Percentiles rank a stretch among this genome's conserved stretches.
Evolutionary conservation across 768 basidiomycete species (phyloP).

Genomic region (Tulasnella sp.): DNA sequence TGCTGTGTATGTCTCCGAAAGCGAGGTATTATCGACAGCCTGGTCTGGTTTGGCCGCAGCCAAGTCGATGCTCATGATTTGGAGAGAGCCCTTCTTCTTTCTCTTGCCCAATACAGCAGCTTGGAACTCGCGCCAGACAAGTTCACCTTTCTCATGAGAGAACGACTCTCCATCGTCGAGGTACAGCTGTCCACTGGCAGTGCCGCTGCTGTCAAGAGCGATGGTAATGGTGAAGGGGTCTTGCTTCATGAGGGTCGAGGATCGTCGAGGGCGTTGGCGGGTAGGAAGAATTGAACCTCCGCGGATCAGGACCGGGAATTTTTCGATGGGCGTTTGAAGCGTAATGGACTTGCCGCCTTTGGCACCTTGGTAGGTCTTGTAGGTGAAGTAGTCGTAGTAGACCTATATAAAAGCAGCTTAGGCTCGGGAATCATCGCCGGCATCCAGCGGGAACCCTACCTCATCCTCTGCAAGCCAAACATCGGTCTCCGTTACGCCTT

Average conservation of each 20-base stretch:
- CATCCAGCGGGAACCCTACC: constrained; percentile 41
- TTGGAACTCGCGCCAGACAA: constrained; percentile 78
- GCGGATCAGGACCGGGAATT: constrained; percentile 80
- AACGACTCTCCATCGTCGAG: constrained; percentile 91
- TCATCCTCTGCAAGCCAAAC: constrained; percentile 87
- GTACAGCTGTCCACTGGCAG: constrained; percentile 82
- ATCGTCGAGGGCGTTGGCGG: constrained; percentile 79
- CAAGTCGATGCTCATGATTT: constrained; percentile 52
- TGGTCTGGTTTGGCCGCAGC: constrained; percentile 44
- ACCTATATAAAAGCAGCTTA: constrained; percentile 46
- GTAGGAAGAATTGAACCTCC: constrained; percentile 89
- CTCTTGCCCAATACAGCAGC: constrained; percentile 40
- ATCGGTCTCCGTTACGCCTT: constrained; percentile 62
- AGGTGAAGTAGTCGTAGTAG: constrained; percentile 91
- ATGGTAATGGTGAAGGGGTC: constrained; percentile 93
- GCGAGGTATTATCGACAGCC: constrained; percentile 52
- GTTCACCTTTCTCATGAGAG: constrained; percentile 66
- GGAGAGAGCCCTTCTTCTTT: constrained; percentile 42
- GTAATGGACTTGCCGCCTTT: constrained; percentile 64
- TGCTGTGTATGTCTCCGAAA: constrained; percentile 48
- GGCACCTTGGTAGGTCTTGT: constrained; percentile 62
- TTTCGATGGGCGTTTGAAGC: constrained; percentile 72
- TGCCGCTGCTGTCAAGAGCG: constrained; percentile 58
- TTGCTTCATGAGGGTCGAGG: constrained; percentile 80
- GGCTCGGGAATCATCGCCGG: background rate